Percentiles rank a stretch among this genome's conserved stretches.
Conservation (phyloP, 768 basidiomycete genomes). For the Sarcomyxa edulis region DNA sequence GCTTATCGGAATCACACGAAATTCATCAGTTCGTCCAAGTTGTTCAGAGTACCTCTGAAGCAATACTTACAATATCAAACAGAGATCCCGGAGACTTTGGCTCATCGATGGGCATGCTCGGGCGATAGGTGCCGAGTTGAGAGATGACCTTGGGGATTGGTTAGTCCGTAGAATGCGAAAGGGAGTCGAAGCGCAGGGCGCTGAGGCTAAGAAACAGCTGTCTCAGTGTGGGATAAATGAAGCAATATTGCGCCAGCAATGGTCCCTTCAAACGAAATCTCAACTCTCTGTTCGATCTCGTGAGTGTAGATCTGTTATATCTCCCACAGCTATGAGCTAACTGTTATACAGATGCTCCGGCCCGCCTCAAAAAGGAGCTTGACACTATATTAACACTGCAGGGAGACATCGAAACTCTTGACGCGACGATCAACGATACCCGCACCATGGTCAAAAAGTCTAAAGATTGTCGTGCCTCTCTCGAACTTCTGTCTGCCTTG, state of each 20-base stretch:
- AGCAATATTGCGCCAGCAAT: constrained; percentile 21
- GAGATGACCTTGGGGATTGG: constrained; percentile 28
- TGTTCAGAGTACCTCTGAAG: neutral
- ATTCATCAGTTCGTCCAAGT: constrained; percentile 19
- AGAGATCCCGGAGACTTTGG: constrained; percentile 23
- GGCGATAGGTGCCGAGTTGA: constrained; percentile 17
- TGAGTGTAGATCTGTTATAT: constrained; percentile 14
- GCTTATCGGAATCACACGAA: constrained; percentile 13
- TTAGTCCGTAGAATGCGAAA: constrained; percentile 12
- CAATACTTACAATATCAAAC: constrained; percentile 2
- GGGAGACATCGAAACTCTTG: constrained; percentile 17
- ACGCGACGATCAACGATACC: constrained; percentile 14
- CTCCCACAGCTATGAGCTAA: neutral
- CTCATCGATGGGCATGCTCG: constrained; percentile 25
- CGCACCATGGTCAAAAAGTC: constrained; percentile 6
- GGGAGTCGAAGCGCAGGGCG: constrained; percentile 11
- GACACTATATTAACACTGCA: constrained; percentile 25
- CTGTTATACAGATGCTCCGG: constrained; percentile 19
- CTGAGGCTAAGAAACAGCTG: constrained; percentile 11
- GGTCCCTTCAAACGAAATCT: constrained; percentile 24
- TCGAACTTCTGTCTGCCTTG: constrained; percentile 13
- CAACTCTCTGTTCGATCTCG: constrained; percentile 22
- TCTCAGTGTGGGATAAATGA: constrained; percentile 10
- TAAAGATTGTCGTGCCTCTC: constrained; percentile 1
- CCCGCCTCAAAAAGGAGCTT: constrained; percentile 24